Conservation (phyloP, 2,329 filamentous ascomycete genomes). For the Grosmannia huntii region DNA sequence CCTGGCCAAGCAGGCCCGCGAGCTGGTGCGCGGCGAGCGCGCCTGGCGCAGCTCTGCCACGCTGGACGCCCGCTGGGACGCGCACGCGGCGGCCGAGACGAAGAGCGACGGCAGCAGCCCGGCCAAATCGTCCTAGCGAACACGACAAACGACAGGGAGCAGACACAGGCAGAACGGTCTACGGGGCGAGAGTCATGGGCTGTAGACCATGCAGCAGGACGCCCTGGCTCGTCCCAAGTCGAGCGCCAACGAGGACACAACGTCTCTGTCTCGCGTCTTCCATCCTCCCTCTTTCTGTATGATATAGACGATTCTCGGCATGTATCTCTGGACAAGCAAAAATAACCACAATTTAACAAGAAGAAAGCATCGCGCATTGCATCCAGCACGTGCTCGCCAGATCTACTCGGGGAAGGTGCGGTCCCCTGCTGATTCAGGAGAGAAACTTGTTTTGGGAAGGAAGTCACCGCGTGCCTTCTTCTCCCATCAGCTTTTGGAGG, state of each 20-base stretch:
- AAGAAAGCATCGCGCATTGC: neutral
- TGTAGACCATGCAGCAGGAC: too few relatives aligned
- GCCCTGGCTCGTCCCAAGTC: neutral
- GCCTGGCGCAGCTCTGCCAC: slow-evolving; percentile 38
- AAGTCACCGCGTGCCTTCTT: neutral
- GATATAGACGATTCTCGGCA: neutral
- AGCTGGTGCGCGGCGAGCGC: slow-evolving; percentile 45
- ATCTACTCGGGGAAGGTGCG: neutral
- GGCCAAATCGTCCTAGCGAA: neutral
- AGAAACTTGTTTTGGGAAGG: neutral
- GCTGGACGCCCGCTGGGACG: slow-evolving; percentile 1
- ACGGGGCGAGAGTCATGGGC: too few relatives aligned
- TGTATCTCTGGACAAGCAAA: neutral
- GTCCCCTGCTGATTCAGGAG: neutral
- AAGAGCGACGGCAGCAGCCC: neutral
- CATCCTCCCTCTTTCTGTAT: neutral
- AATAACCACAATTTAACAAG: neutral
- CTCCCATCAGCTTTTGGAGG: neutral
- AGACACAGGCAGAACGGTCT: too few relatives aligned
- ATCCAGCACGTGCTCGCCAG: neutral
- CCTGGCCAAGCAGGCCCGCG: slow-evolving; percentile 47
- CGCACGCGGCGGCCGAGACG: neutral
- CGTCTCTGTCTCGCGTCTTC: neutral
- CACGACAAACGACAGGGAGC: neutral
- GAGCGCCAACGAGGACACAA: neutral